These are phyloP conservation scores for Primulina eburnea DNA, from an alignment of 257 asterid genomes.

Conservation along the genomic window DNA sequence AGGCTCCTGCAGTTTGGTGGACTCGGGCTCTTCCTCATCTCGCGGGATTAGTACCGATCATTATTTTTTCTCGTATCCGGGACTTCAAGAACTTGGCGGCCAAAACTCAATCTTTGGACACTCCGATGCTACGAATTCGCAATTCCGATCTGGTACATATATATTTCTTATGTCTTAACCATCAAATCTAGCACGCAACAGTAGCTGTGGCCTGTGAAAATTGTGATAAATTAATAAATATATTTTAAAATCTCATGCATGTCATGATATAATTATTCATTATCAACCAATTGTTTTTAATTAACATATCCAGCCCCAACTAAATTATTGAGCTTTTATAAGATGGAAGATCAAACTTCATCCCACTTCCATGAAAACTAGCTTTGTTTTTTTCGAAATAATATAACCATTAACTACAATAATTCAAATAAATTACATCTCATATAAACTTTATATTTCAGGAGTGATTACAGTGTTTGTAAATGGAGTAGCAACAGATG, in stretches of 20 bases:
- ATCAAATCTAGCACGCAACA: no score
- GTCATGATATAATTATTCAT: not conserved
- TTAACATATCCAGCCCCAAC: no score
- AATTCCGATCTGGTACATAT: slow-evolving; percentile 40
- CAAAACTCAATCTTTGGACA: slow-evolving; percentile 32
- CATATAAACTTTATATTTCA: slow-evolving; percentile 14
- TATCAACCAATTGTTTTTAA: no score
- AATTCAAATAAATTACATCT: no score
- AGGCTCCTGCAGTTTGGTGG: slow-evolving; percentile 20
- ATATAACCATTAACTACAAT: no score
- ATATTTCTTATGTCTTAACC: no score
- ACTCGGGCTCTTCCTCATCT: slow-evolving; percentile 36
- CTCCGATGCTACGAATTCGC: slow-evolving; percentile 27
- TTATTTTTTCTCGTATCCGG: slow-evolving; percentile 16
- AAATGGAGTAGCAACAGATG: slow-evolving; percentile 66
- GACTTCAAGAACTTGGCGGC: slow-evolving; percentile 34
- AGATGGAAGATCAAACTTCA: no score
- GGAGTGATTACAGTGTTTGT: slow-evolving; percentile 62
- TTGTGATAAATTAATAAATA: no score
- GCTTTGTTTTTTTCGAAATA: not conserved
- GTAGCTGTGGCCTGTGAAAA: no score
- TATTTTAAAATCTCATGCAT: not conserved
- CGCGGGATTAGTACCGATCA: slow-evolving; percentile 23
- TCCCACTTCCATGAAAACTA: no score
- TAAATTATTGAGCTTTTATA: no score